phyloP scores from a whole-genome alignment of 805 yeast genomes.

The Kuraishia molischiana region DNA sequence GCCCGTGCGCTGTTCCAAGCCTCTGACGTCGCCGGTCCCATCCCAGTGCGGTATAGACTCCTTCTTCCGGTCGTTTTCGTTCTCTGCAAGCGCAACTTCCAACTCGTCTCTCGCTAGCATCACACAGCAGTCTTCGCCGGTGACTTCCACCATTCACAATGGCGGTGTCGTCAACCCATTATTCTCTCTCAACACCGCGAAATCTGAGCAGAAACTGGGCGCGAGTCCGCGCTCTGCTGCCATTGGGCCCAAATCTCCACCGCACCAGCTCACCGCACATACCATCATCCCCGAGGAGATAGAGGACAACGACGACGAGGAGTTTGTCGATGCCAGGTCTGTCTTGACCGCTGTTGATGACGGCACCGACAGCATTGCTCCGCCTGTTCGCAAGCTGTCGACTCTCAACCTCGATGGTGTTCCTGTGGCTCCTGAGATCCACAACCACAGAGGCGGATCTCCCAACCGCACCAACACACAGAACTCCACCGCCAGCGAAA shows the following conservation, averaged over 20 bases:
- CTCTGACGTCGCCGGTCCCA: constrained; percentile 33
- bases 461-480: constrained; percentile 1
- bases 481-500: constrained; percentile 9
- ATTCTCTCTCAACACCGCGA: background rate
- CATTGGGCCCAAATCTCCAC: background rate
- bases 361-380: background rate
- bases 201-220: background rate
- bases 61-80: constrained; percentile 24
- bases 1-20: constrained; percentile 36
- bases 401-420: background rate
- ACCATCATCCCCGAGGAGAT: background rate
- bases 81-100: constrained; percentile 13
- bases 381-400: background rate
- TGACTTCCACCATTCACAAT: background rate
- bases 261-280: no score
- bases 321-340: background rate
- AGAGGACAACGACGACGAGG: background rate
- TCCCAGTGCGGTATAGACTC: constrained; percentile 20
- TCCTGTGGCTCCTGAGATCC: no score
- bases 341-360: background rate
- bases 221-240: background rate
- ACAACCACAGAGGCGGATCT: background rate
- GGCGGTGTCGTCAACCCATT: background rate
- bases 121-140: background rate
- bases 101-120: background rate